Evolutionary conservation across 768 basidiomycete species (phyloP).

Genomic region (Gloeopeniophorella convolvens): DNA sequence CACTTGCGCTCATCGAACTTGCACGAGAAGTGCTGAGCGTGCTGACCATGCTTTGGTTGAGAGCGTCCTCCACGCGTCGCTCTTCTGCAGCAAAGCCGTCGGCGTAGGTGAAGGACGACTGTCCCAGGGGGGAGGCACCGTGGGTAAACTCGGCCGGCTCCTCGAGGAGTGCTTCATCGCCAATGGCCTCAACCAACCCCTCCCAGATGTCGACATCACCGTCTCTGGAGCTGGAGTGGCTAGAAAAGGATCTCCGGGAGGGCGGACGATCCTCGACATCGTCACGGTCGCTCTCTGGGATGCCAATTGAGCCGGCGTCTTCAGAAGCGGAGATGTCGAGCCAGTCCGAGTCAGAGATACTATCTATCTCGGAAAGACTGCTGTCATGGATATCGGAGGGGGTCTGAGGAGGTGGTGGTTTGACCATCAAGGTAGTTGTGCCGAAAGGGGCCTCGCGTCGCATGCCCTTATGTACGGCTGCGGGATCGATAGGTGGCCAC

Average conservation of each 20-base stretch:
- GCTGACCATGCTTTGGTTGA: conserved; percentile 79
- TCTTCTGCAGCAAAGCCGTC: conserved; percentile 43
- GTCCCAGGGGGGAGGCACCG: conserved; percentile 11
- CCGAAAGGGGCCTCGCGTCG: conserved; percentile 17
- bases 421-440: conserved; percentile 19
- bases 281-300: conserved; percentile 57
- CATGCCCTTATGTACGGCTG: conserved; percentile 12
- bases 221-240: conserved; percentile 60
- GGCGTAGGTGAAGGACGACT: not conserved
- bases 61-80: conserved; percentile 60
- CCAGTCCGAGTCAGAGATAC: conserved; percentile 77
- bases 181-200: conserved; percentile 59
- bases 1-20: conserved; percentile 40
- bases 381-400: conserved; percentile 33
- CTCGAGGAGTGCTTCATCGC: conserved; percentile 37
- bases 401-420: conserved; percentile 19
- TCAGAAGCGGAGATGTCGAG: conserved; percentile 72
- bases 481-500: conserved; percentile 18
- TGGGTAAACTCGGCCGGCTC: conserved; percentile 23
- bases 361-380: conserved; percentile 56
- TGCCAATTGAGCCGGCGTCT: conserved; percentile 61
- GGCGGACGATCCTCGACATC: conserved; percentile 43
- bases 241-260: conserved; percentile 65
- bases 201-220: conserved; percentile 76
- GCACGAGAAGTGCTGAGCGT: conserved; percentile 72